Conservation (phyloP, 1,284 basidiomycete species). For the Cryptococcus sp. region DNA sequence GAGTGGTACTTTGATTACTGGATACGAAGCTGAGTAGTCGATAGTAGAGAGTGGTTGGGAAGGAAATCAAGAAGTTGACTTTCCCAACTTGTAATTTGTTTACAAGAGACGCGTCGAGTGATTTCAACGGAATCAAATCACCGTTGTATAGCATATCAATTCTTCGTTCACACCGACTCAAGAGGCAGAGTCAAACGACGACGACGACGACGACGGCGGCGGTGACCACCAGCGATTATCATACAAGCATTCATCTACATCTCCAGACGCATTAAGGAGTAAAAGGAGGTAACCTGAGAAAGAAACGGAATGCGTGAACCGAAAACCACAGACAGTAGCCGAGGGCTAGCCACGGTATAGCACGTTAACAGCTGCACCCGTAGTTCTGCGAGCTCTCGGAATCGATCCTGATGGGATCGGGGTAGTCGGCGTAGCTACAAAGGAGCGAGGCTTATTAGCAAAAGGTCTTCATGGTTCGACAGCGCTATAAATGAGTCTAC, state of each 20-base stretch:
- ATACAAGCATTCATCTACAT: conserved; percentile 14
- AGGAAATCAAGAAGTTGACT: too few species aligned
- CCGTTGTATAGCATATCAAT: too few species aligned
- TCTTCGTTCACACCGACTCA: too few species aligned
- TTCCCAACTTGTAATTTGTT: too few species aligned
- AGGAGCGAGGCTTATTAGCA: too few species aligned
- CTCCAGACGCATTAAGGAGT: conserved; percentile 2
- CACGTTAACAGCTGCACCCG: conserved; percentile 79
- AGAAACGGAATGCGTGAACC: background rate
- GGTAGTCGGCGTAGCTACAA: conserved; percentile 91
- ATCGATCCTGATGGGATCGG: conserved; percentile 97
- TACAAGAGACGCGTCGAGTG: background rate
- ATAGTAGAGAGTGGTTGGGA: too few species aligned
- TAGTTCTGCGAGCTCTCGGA: conserved; percentile 87
- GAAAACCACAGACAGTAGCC: background rate
- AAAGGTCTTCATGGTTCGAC: background rate
- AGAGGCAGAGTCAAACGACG: background rate
- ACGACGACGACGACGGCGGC: background rate
- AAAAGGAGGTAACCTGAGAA: background rate
- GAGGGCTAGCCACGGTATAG: background rate
- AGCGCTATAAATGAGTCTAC: background rate
- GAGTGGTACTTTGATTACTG: too few species aligned
- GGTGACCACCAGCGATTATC: background rate
- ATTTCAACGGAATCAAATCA: too few species aligned
- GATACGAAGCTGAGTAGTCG: too few species aligned